Base-by-base conservation (phyloP, 805 yeast species). In the Yarrowia hollandica region DNA sequence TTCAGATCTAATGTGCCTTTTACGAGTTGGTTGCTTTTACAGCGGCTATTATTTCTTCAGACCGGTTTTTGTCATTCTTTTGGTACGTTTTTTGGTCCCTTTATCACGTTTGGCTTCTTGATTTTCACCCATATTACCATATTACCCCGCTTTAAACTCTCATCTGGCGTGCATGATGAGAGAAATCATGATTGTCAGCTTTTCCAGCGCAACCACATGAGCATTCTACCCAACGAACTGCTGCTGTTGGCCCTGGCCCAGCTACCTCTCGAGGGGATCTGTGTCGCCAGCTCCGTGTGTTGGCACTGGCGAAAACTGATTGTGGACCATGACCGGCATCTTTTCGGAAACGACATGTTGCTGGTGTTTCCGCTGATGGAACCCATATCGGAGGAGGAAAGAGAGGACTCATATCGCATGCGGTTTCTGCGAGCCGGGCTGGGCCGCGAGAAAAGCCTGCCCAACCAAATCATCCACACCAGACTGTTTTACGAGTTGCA, bases 141-240 rank as follows among this genome's bases (percentile, higher is more conserved):
- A 12, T 12, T 41, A 41, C 48, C 48, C 48, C 48, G n/a, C 48
- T 41, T 41, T 18, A 41, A 41, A 41, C 48, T 39, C 44, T 41
- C 48, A 41, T 26, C 33, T 25, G 22, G n/a, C 10, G 3, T 39
- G 31, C 31, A 39, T 39, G 31, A 23, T 16, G 21, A 16, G 8
- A 21, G 11, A 12, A 10, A 5, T 8, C 12, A 14, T 16, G 11
- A 11, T 12, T 14, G 5, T 41, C 30, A 26, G 3, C 33, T 26
- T n/a, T n/a, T n/a, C n/a, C n/a, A n/a, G n/a, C n/a, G n/a, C n/a
- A n/a, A n/a, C 22, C 16, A 12, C 33, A 41, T 41, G 48, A 44
- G 52, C 34, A 30, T 44, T 3, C 30, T 44, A 25, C 52, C 52
- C 35, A 44, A 44, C 52, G 52, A 44, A 30, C 34, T 44, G 5